Evolutionary conservation across 768 basidiomycete species (phyloP).

Genomic region (Mycena pura): DNA sequence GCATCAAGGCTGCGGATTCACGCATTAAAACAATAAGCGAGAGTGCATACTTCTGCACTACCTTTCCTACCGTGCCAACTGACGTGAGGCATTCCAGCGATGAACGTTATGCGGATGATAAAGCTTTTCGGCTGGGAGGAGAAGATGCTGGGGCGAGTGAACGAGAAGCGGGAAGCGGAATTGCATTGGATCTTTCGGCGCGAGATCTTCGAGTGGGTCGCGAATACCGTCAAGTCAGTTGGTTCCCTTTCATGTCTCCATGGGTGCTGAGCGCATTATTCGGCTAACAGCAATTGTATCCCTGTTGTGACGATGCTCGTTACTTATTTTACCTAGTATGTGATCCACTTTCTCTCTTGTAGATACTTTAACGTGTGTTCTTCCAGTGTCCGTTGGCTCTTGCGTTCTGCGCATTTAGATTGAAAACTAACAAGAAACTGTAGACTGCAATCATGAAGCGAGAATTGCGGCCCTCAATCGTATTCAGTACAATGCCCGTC

Average conservation of each 20-base stretch:
- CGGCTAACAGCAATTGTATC: conserved; percentile 52
- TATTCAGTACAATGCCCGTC: conserved; percentile 60
- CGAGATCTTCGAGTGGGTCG: conserved; percentile 58
- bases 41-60: conserved; percentile 44
- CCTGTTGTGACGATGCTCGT: conserved; percentile 71
- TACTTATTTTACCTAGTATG: conserved; percentile 58
- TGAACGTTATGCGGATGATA: conserved; percentile 67
- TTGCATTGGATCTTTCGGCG: conserved; percentile 60
- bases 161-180: conserved; percentile 65
- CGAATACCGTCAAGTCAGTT: conserved; percentile 51
- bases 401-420: background rate
- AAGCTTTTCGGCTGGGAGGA: conserved; percentile 76
- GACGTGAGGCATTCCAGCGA: conserved; percentile 44
- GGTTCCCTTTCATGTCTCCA: no score
- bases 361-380: background rate
- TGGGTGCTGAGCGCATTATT: background rate
- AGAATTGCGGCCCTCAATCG: conserved; percentile 48
- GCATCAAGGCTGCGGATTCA: conserved; percentile 60
- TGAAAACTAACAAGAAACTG: background rate
- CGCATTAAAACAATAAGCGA: conserved; percentile 68
- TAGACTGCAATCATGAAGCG: conserved; percentile 50
- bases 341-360: background rate
- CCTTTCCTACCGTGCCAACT: background rate
- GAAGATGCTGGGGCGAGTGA: conserved; percentile 58
- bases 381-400: conserved; percentile 2